A percentile compares a stretch with the other conserved stretches of the same genome.
Conservation (phyloP, 2,329 filamentous ascomycete genomes). For the Xylariales sp. region DNA sequence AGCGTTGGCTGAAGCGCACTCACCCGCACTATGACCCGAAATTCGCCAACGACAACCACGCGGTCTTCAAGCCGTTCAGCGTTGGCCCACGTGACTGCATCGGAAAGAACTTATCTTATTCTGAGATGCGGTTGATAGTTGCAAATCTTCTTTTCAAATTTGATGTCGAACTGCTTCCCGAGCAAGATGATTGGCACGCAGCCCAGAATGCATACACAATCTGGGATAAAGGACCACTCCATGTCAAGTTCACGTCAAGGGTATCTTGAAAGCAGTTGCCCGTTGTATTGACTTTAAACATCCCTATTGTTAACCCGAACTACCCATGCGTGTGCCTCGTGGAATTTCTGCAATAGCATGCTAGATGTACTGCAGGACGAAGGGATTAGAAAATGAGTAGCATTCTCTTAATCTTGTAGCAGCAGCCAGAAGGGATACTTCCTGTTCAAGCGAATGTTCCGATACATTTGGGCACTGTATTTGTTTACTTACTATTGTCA, state of each 20-base stretch:
- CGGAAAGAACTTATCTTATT: constrained; percentile 23
- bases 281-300: too few relatives aligned
- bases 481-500: too few relatives aligned
- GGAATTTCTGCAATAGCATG: too few relatives aligned
- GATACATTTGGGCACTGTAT: too few relatives aligned
- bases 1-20: constrained; percentile 11
- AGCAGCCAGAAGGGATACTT: too few relatives aligned
- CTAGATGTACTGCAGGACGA: too few relatives aligned
- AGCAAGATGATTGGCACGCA: constrained; percentile 7
- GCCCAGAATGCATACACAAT: background rate
- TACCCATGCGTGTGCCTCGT: too few relatives aligned
- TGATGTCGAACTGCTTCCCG: constrained; percentile 24
- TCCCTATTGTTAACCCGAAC: too few relatives aligned
- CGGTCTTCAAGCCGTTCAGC: constrained; percentile 13
- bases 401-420: too few relatives aligned
- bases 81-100: constrained; percentile 13
- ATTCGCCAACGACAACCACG: constrained; percentile 11
- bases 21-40: constrained; percentile 9
- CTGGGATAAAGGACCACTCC: constrained; percentile 5
- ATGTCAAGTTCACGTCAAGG: constrained; percentile 2
- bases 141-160: constrained; percentile 29
- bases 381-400: too few relatives aligned
- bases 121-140: constrained; percentile 29
- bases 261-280: too few relatives aligned
- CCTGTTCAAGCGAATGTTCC: too few relatives aligned